Base-by-base conservation (phyloP, 2,329 filamentous ascomycete species). In the Claviceps spartinae region DNA sequence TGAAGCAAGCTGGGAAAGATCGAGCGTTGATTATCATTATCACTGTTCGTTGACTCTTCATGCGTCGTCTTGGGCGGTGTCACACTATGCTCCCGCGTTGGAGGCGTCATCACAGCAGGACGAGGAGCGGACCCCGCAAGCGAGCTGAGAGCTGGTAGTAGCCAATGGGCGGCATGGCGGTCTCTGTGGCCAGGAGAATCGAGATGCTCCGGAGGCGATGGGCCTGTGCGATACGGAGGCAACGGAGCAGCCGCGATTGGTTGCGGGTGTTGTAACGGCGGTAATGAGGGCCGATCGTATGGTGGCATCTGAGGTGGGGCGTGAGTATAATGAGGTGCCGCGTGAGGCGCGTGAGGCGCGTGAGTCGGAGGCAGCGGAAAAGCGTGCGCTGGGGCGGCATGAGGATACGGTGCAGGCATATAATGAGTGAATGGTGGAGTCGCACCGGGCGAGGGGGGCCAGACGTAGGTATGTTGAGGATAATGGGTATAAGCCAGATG, bases 381-480 rank as follows among this genome's bases (percentile, higher is more conserved):
- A 11, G 40, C 22, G 30, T 48, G 63, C 42, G 61, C 59, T 22
- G 65, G 64, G 5, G 54, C 52, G 57, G 54, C 55, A 11, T 59
- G 59, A 43, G 66, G 63, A 54, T 71, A 73, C 4, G 67, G 61
- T 24, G 66, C 65, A 2, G 63, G 59, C 5, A 65, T 63, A 57
- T 74, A 72, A 56, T 77, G 74, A 57, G 64, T 65, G 56, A 73
- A 79, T 0, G 76, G 76, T 47, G 77, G 76, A 22, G 76, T 79
- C 5, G 72, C 71, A 5, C 73, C 69, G 5, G 76, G 77, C 22
- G 75, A 79, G n/a, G 71, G 76, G 43, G 74, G 77, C 77, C 75
- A 81, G 16, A 63, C 67, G 59, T 78, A 77, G 40, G 68, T 68
- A 44, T 65, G 65, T 51, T 73, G 68, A 14, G 65, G 62, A 54